phyloP scores from a whole-genome alignment of 2,329 filamentous ascomycete species.

The Colletotrichum plurivorum region DNA sequence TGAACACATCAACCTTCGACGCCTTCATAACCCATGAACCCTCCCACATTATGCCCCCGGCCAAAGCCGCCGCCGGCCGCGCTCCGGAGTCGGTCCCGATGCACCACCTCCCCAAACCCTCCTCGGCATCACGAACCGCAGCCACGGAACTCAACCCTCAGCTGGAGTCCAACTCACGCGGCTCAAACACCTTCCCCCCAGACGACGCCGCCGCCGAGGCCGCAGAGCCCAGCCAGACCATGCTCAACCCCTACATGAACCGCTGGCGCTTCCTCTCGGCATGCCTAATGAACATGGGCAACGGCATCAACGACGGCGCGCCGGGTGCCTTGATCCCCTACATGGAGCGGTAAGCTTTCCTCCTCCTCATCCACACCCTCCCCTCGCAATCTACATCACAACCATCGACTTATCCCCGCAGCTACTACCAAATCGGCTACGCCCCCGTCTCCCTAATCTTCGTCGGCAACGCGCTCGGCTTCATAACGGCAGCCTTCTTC shows the following conservation, averaged over 20 bases:
- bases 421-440: slow-evolving; percentile 81
- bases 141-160: background rate
- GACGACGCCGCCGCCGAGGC: slow-evolving; percentile 44
- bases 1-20: slow-evolving; percentile 18
- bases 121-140: background rate
- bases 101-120: background rate
- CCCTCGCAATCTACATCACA: background rate
- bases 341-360: slow-evolving; percentile 71
- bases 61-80: slow-evolving; percentile 2
- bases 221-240: slow-evolving; percentile 67
- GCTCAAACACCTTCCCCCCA: background rate
- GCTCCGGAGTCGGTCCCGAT: slow-evolving; percentile 6
- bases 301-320: slow-evolving; percentile 81
- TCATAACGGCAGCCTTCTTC: slow-evolving; percentile 79
- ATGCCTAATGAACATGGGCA: slow-evolving; percentile 76
- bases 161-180: background rate
- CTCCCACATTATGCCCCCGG: slow-evolving; percentile 1
- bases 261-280: slow-evolving; percentile 76
- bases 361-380: too few relatives aligned
- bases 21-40: slow-evolving; percentile 18
- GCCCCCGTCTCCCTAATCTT: slow-evolving; percentile 86
- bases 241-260: slow-evolving; percentile 77
- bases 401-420: slow-evolving; percentile 44
- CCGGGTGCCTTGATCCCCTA: slow-evolving; percentile 86
- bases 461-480: slow-evolving; percentile 82